These are phyloP conservation scores for Pachyrhizus erosus DNA, from an alignment of 306 rosid species.

Conservation along the genomic window DNA sequence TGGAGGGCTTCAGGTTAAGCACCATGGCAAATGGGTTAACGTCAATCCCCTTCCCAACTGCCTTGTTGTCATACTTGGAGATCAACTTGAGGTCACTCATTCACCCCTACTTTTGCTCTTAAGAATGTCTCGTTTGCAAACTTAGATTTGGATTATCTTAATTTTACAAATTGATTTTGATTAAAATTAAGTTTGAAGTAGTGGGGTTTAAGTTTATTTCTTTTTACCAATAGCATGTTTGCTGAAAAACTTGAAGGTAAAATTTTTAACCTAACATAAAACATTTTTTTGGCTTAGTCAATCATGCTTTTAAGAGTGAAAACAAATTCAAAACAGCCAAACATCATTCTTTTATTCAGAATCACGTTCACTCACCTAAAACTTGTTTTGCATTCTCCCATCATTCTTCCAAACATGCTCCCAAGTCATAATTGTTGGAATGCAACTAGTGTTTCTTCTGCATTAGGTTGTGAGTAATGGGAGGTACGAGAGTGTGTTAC, in stretches of 20 bases:
- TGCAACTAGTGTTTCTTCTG: background rate
- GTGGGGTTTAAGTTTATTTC: background rate
- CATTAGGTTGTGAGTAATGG: slow-evolving; percentile 56
- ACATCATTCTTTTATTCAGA: too few relatives aligned
- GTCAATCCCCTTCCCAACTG: slow-evolving; percentile 54
- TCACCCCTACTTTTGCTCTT: too few relatives aligned
- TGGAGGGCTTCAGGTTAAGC: slow-evolving; percentile 70
- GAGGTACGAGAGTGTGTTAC: slow-evolving; percentile 53
- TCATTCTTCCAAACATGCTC: background rate
- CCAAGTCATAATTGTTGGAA: background rate
- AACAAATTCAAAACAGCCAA: too few relatives aligned
- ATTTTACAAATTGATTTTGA: background rate
- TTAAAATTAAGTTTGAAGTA: background rate
- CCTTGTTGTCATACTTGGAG: slow-evolving; percentile 56
- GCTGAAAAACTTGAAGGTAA: background rate
- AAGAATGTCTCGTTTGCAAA: too few relatives aligned
- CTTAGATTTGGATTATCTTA: too few relatives aligned
- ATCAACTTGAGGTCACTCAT: slow-evolving; percentile 70
- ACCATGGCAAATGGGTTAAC: slow-evolving; percentile 63
- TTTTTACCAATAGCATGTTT: too few relatives aligned
- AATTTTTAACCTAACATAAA: too few relatives aligned
- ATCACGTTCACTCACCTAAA: too few relatives aligned
- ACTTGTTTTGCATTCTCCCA: background rate
- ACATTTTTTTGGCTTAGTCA: too few relatives aligned
- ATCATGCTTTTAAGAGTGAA: background rate